phyloP scores from a whole-genome alignment of 2,329 filamentous ascomycete genomes.

The Neonectria punicea region DNA sequence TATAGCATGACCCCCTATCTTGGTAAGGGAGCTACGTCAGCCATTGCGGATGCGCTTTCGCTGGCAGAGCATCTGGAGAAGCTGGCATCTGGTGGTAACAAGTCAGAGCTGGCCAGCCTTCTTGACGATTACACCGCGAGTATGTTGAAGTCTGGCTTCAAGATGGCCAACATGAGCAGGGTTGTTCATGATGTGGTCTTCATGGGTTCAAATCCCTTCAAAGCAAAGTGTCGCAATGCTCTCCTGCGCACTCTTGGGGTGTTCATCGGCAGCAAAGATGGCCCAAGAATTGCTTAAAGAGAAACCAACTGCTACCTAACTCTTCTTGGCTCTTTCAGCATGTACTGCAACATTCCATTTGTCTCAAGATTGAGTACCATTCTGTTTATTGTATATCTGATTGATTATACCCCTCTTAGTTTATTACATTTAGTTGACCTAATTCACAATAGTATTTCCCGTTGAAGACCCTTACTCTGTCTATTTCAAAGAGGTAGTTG shows the following conservation, averaged over 20 bases:
- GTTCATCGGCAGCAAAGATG: background rate
- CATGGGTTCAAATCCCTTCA: background rate
- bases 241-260: background rate
- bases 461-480: no score
- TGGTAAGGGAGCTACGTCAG: constrained; percentile 7
- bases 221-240: constrained; percentile 1
- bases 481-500: no score
- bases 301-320: background rate
- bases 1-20: constrained; percentile 17
- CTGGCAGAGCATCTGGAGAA: constrained; percentile 3
- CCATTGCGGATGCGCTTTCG: constrained; percentile 8
- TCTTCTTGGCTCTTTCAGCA: background rate
- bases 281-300: background rate
- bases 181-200: background rate
- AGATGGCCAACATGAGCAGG: background rate
- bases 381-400: background rate
- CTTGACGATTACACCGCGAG: background rate
- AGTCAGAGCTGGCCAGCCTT: background rate
- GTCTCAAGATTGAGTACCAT: background rate
- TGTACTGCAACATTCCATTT: background rate
- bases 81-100: background rate
- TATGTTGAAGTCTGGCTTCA: background rate
- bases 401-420: background rate
- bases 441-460: no score
- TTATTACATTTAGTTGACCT: background rate